phyloP scores from a whole-genome alignment of 768 basidiomycete species.

The Pleurotus giganteus region DNA sequence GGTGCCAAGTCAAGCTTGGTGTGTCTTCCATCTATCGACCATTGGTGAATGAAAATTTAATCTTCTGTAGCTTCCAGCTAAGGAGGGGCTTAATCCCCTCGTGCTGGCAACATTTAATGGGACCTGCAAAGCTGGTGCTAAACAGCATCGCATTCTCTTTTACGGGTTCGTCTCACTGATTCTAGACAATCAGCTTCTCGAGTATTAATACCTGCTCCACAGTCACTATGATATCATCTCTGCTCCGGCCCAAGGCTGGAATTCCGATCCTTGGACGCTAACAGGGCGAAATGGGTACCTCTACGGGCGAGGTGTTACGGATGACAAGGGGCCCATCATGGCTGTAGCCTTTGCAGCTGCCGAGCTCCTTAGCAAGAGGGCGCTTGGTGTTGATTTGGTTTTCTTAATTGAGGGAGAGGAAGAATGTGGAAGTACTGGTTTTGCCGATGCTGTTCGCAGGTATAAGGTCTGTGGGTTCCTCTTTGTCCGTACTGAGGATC shows the following conservation, averaged over 20 bases:
- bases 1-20: conserved; percentile 83
- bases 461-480: conserved; percentile 55
- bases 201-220: not conserved
- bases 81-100: conserved; percentile 78
- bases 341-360: conserved; percentile 90
- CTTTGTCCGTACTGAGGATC: not conserved
- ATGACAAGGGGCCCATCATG: conserved; percentile 95
- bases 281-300: conserved; percentile 85
- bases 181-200: too few species aligned
- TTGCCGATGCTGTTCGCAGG: conserved; percentile 69
- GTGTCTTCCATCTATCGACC: conserved; percentile 18
- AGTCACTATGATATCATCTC: conserved; percentile 98
- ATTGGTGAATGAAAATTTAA: not conserved
- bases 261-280: conserved; percentile 79
- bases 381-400: conserved; percentile 83
- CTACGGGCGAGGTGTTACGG: conserved; percentile 88
- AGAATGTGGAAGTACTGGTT: conserved; percentile 89
- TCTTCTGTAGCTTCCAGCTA: conserved; percentile 62
- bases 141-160: conserved; percentile 77
- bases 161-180: too few species aligned
- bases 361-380: conserved; percentile 65
- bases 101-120: conserved; percentile 88
- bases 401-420: conserved; percentile 96
- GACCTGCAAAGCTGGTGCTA: conserved; percentile 46
- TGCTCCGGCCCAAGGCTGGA: conserved; percentile 74